Evolutionary conservation across 2,329 filamentous ascomycete species (phyloP), one percentile per base, ranked within the genome.

Genomic region (Tolypocladium paradoxum): DNA sequence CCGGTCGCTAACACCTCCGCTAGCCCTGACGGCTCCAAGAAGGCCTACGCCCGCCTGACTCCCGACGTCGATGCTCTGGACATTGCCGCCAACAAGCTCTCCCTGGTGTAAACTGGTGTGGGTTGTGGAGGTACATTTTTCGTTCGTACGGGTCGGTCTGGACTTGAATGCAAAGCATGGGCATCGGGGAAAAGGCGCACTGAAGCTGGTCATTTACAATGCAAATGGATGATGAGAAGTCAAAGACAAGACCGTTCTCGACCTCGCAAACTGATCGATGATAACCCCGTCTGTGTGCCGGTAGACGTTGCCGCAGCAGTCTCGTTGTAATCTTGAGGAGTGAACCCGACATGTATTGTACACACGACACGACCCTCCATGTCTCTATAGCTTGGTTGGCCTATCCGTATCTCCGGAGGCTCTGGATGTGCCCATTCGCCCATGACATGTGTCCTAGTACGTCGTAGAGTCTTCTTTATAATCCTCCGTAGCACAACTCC

Each of bases 11-110:
- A 50, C 37, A 22, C 1, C 9, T 18, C 29, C 5, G 4, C 3
- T 16, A 55, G 90, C 74, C 93, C 93, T 61, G 91, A 99, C 72
- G 93, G 93, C 69, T 83, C 85, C 70, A 99, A 99, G 90, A 99
- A 99, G 88, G 93, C 93, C 59, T 99, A 93, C 72, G 90, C 88
- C 71, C 88, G 92, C 73, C 84, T 99, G 62, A 97, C 93, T 54
- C 79, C 91, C 59, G 93, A 99, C 75, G 91, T 97, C 65, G 93
- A 99, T 76, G 93, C 93, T 70, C 87, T 99, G 66, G 93, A 99
- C 79, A 96, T 99, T 76, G 95, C 93, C 61, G 95, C 93, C 69
- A 97, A 93, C 76, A 99, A 97, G 87, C 86, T 99, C 66, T 87
- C 87, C 66, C 93, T 99, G 70, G 93, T 97, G 73, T 97, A 95